phyloP scores from a whole-genome alignment of 345 rosid genomes.

The Lepidium africanum region DNA sequence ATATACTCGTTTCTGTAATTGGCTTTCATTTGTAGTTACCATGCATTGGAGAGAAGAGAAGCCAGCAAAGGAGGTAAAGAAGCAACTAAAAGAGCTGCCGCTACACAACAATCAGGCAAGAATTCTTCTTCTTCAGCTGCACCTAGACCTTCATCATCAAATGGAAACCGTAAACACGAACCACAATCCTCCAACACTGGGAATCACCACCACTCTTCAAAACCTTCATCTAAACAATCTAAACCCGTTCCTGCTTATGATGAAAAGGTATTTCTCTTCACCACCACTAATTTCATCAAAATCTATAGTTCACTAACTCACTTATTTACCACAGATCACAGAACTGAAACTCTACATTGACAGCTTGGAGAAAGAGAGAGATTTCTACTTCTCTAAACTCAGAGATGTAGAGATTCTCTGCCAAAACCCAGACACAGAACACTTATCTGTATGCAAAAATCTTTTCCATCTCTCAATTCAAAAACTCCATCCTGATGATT shows the following conservation, averaged over 20 bases:
- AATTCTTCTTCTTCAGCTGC: constrained; percentile 46
- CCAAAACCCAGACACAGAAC: constrained; percentile 59
- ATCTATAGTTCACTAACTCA: not conserved
- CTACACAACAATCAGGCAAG: constrained; percentile 55
- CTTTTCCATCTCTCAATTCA: not conserved
- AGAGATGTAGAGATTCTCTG: constrained; percentile 90
- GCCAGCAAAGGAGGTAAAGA: constrained; percentile 90
- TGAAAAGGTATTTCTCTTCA: constrained; percentile 47
- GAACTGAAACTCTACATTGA: constrained; percentile 89
- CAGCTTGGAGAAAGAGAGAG: constrained; percentile 95
- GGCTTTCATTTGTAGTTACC: constrained; percentile 43
- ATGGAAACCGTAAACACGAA: constrained; percentile 49
- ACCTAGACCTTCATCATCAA: constrained; percentile 52
- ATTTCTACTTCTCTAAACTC: constrained; percentile 81
- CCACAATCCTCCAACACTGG: constrained; percentile 38
- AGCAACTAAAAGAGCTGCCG: constrained; percentile 54
- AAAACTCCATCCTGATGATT: not conserved
- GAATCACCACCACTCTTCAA: constrained; percentile 37
- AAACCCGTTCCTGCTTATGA: constrained; percentile 57
- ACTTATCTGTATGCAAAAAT: constrained; percentile 42
- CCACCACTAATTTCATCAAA: not conserved
- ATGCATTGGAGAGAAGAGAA: constrained; percentile 88
- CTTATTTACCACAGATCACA: constrained; percentile 54
- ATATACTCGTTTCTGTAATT: not conserved
- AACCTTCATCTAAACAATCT: constrained; percentile 47